A percentile compares a stretch with the other conserved stretches of the same genome.
phyloP scores from a whole-genome alignment of 495 filamentous ascomycete species.

The Hyaloscypha hepaticicola region DNA sequence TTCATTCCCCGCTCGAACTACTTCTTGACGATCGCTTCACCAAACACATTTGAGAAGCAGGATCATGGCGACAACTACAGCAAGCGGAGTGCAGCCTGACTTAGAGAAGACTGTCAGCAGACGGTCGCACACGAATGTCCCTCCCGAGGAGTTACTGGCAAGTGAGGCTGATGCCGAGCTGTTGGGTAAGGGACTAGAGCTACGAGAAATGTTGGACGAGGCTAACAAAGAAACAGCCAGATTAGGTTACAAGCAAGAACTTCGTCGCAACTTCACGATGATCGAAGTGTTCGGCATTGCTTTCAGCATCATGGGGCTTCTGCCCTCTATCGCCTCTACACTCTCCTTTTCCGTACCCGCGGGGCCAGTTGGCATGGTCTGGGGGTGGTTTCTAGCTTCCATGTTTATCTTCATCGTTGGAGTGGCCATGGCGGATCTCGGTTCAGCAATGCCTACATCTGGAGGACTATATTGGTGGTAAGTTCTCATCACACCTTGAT shows the following conservation, averaged over 20 bases:
- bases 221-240: conserved; percentile 43
- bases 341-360: conserved; percentile 65
- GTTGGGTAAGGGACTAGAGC: conserved; percentile 22
- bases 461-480: conserved; percentile 62
- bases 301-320: conserved; percentile 70
- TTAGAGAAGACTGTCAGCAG: conserved; percentile 27
- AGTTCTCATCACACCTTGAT: neutral
- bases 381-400: conserved; percentile 66
- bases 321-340: conserved; percentile 69
- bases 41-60: neutral
- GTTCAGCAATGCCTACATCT: conserved; percentile 67
- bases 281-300: conserved; percentile 70
- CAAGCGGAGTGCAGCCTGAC: conserved; percentile 8
- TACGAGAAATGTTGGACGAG: too few relatives aligned
- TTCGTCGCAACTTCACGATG: conserved; percentile 63
- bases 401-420: conserved; percentile 64
- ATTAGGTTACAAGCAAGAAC: conserved; percentile 70
- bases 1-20: neutral
- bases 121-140: conserved; percentile 18
- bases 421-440: conserved; percentile 68
- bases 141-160: conserved; percentile 24
- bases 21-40: neutral
- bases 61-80: conserved; percentile 5
- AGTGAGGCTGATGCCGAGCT: conserved; percentile 35
- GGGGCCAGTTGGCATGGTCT: conserved; percentile 69